Evolutionary conservation across 805 yeast genomes (phyloP), one percentile per base, ranked within the genome.

Genomic region (Nakazawaea populi): DNA sequence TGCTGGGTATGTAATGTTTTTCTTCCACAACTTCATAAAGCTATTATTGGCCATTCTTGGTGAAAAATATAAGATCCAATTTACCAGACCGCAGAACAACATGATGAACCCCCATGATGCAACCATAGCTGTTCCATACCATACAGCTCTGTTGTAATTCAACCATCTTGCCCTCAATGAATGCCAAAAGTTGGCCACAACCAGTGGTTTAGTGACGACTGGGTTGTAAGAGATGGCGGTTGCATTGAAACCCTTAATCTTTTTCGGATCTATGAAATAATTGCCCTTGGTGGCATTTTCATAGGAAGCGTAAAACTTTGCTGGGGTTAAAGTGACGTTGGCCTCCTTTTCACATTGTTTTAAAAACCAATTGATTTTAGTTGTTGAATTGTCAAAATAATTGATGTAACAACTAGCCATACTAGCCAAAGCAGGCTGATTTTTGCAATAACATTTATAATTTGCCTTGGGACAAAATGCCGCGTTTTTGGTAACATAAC

Each of bases 81-180:
- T 74, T 42, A 64, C 58, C 12, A 77, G 24, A 1, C 72, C 71
- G 4, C 77, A 70, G 28, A 73, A 31, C 0, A 79, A 41, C 49
- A 77, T 57, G 40, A 81, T 63, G 1, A 68, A 47, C 4, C 67
- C 75, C 82, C 83, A 79, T 55, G 74, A 78, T 0, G 76, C 75
- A 27, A 81, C 51, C 37, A 73, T 55, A 2, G 72, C 80, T 11
- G 72, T 65, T 41, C 79, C 85, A 58, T 74, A 64, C 52, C 64
- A 69, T 31, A 77, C 69, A 3, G 83, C 75, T 27, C 65, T 65
- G 49, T 70, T 71, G 6, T 61, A 44, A 52, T 72, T 74, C 12
- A 62, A 59, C 46, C 53, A 71, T 59, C 76, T 66, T 36, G 55
- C 51, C 27, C 56, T 53, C 40, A 57, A 55, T 8, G 71, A 60